Conservation (phyloP, 768 basidiomycete species). For the Tricholoma saponaceum region DNA sequence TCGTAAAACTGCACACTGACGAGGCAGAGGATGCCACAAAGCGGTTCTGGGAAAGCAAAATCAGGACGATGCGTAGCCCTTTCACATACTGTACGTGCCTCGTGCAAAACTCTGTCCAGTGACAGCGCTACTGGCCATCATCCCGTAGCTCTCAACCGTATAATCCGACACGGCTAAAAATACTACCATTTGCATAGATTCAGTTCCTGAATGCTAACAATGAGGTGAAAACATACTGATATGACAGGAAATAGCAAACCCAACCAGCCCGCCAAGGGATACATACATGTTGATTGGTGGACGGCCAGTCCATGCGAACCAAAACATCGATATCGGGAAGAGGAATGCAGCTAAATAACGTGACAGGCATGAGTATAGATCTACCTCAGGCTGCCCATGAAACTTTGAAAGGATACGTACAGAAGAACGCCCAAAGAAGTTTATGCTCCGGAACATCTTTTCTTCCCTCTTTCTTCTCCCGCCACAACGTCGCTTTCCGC, state of each 20-base stretch:
- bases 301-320: slow-evolving; percentile 19
- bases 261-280: slow-evolving; percentile 15
- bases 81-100: slow-evolving; percentile 3
- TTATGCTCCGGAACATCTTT: slow-evolving; percentile 18
- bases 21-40: slow-evolving; percentile 16
- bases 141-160: slow-evolving; percentile 20
- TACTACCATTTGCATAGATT: slow-evolving; percentile 4
- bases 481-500: slow-evolving; percentile 14
- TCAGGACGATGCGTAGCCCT: not conserved
- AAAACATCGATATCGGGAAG: slow-evolving; percentile 19
- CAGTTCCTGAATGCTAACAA: not conserved
- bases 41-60: slow-evolving; percentile 8
- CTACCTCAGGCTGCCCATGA: not conserved
- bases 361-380: not conserved
- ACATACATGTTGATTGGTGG: slow-evolving; percentile 16
- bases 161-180: slow-evolving; percentile 19
- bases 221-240: slow-evolving; percentile 9
- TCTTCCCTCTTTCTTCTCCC: slow-evolving; percentile 13
- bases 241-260: slow-evolving; percentile 17
- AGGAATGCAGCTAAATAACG: slow-evolving; percentile 13
- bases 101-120: slow-evolving; percentile 20
- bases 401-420: not conserved
- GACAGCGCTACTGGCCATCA: slow-evolving; percentile 19
- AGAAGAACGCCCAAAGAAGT: slow-evolving; percentile 17
- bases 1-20: slow-evolving; percentile 14